Conservation (phyloP, 2,329 filamentous ascomycete genomes). For the Aspergillus transmontanensis region DNA sequence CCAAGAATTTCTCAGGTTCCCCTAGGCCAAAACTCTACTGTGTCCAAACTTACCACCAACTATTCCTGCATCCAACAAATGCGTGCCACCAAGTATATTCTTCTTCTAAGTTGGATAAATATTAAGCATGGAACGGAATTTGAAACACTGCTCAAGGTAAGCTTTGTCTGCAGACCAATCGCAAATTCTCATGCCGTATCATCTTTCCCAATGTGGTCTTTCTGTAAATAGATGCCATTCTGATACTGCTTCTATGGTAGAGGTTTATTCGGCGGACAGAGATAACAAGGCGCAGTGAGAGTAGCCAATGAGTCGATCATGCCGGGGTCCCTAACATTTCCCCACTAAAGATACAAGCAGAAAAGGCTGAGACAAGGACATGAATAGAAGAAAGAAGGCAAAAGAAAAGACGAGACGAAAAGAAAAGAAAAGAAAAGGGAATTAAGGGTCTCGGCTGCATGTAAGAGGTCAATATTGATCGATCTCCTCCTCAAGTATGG, state of each 20-base stretch:
- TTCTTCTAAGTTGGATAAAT: not conserved
- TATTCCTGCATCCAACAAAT: not conserved
- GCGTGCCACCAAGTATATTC: not conserved
- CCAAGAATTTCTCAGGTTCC: not conserved
- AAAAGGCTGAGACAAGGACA: not conserved
- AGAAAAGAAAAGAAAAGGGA: not conserved
- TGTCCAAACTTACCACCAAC: not conserved
- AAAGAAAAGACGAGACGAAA: not conserved
- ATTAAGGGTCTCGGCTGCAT: conserved; percentile 8
- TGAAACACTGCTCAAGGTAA: not conserved
- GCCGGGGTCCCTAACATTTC: not conserved
- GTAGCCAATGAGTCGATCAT: not conserved
- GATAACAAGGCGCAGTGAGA: not conserved
- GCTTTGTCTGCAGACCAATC: not conserved
- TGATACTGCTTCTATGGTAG: not conserved
- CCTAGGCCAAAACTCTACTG: not conserved
- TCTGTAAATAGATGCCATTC: not conserved
- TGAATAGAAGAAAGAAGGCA: not conserved
- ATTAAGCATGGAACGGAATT: not conserved
- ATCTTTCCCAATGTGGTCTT: not conserved
- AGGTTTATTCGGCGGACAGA: not conserved
- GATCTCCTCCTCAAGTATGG: not conserved
- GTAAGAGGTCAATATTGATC: conserved; percentile 5
- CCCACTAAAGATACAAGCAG: not conserved
- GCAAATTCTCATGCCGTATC: not conserved